These are phyloP conservation scores for Thelonectria blattea DNA, from an alignment of 2,329 filamentous ascomycete genomes.

Conservation along the genomic window DNA sequence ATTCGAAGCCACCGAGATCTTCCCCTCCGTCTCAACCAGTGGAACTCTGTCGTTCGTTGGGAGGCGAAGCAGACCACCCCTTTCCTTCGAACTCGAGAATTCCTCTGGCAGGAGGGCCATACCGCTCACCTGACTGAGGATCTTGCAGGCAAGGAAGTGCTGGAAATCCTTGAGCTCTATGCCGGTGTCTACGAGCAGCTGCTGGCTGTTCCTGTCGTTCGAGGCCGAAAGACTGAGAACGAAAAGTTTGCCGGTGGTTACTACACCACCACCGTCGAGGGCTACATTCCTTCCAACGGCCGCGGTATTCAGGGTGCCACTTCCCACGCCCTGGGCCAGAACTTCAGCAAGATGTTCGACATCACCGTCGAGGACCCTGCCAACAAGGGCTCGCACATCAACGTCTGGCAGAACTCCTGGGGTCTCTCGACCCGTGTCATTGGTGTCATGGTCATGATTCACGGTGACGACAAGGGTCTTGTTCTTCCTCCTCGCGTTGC, in stretches of 20 bases:
- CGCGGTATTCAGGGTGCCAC: slow-evolving; percentile 97
- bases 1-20: slow-evolving; percentile 96
- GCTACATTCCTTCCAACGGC: slow-evolving; percentile 93
- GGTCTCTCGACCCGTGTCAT: slow-evolving; percentile 96
- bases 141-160: slow-evolving; percentile 81
- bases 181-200: slow-evolving; percentile 91
- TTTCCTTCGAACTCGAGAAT: slow-evolving; percentile 92
- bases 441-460: slow-evolving; percentile 98
- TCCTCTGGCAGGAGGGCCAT: slow-evolving; percentile 98
- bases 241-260: slow-evolving; percentile 97
- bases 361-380: slow-evolving; percentile 94
- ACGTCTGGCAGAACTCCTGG: slow-evolving; percentile 99
- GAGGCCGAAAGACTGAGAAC: slow-evolving; percentile 93
- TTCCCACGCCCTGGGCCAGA: slow-evolving; percentile 93
- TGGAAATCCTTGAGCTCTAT: slow-evolving; percentile 93
- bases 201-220: slow-evolving; percentile 91
- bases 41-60: slow-evolving; percentile 94
- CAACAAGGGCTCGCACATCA: slow-evolving; percentile 77
- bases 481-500: slow-evolving; percentile 91
- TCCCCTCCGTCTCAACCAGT: slow-evolving; percentile 93
- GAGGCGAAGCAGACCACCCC: slow-evolving; percentile 92
- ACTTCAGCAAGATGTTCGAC: slow-evolving; percentile 99
- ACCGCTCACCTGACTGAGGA: slow-evolving; percentile 85
- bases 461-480: slow-evolving; percentile 93
- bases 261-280: slow-evolving; percentile 96